A percentile compares a stretch with the other conserved stretches of the same genome.
Evolutionary conservation across 2,329 filamentous ascomycete species (phyloP).

Genomic region (Endocalyx cinctus): DNA sequence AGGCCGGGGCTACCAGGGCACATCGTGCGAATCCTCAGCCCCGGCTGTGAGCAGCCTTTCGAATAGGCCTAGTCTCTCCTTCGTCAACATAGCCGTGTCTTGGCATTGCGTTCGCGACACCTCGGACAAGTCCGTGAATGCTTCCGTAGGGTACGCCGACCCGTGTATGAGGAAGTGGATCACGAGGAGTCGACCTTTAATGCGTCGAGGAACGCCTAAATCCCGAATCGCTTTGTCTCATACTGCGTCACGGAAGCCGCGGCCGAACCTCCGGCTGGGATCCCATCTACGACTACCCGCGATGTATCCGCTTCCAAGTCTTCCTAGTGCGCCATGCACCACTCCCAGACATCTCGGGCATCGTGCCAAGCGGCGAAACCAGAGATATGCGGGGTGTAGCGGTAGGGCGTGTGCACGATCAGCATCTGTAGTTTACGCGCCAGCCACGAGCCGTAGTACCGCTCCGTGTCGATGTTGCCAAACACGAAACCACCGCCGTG

Average conservation of each 20-base stretch:
- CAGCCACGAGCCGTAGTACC: slow-evolving; percentile 39
- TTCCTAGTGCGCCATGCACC: slow-evolving; percentile 37
- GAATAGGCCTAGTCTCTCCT: slow-evolving; percentile 27
- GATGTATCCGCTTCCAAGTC: slow-evolving; percentile 32
- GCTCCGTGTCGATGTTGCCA: slow-evolving; percentile 44
- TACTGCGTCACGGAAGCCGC: slow-evolving; percentile 29
- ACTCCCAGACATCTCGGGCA: slow-evolving; percentile 44
- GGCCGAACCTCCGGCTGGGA: slow-evolving; percentile 38
- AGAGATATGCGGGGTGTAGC: slow-evolving; percentile 44
- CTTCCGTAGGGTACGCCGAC: slow-evolving; percentile 22
- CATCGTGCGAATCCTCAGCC: slow-evolving; percentile 12
- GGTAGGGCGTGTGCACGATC: slow-evolving; percentile 48
- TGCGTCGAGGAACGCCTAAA: slow-evolving; percentile 10
- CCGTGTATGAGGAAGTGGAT: slow-evolving; percentile 37
- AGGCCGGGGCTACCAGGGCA: slow-evolving; percentile 31
- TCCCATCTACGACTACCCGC: slow-evolving; percentile 37
- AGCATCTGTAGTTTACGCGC: slow-evolving; percentile 32
- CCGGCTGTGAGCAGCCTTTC: slow-evolving; percentile 14
- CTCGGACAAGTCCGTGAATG: slow-evolving; percentile 29
- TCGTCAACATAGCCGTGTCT: slow-evolving; percentile 39
- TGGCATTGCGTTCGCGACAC: slow-evolving; percentile 36
- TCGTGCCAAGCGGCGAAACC: slow-evolving; percentile 46
- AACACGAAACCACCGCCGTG: slow-evolving; percentile 52
- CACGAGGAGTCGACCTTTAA: slow-evolving; percentile 41
- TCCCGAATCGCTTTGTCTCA: slow-evolving; percentile 29